phyloP scores from a whole-genome alignment of 2,329 filamentous ascomycete species.

The Cladosporium velox region DNA sequence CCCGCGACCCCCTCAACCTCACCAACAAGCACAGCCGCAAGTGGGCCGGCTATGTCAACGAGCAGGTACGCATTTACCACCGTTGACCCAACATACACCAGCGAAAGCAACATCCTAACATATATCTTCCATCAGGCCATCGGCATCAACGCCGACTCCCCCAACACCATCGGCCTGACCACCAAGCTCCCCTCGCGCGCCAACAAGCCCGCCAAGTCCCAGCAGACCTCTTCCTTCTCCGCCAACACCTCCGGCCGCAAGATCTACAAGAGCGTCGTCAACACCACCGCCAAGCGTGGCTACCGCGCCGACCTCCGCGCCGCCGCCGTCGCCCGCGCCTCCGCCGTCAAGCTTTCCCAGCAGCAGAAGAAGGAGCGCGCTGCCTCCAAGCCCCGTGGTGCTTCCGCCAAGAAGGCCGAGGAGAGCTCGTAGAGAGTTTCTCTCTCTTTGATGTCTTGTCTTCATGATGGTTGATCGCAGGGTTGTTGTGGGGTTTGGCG shows the following conservation, averaged over 20 bases:
- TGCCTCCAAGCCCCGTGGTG: constrained; percentile 50
- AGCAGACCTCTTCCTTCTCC: constrained; percentile 68
- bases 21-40: constrained; percentile 89
- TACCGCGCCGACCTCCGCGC: constrained; percentile 65
- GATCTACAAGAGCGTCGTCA: constrained; percentile 87
- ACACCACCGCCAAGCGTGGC: constrained; percentile 75
- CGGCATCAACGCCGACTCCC: constrained; percentile 70
- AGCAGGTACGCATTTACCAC: constrained; percentile 66
- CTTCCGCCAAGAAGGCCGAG: constrained; percentile 35
- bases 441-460: constrained; percentile 9
- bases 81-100: not conserved
- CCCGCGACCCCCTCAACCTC: constrained; percentile 91
- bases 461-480: constrained; percentile 8
- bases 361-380: constrained; percentile 78
- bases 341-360: constrained; percentile 73
- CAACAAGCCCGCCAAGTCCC: constrained; percentile 71
- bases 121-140: constrained; percentile 63
- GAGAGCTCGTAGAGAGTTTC: constrained; percentile 26
- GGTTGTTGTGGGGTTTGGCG: constrained; percentile 16
- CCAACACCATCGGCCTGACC: constrained; percentile 77
- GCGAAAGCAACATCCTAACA: constrained; percentile 19
- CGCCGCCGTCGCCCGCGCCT: constrained; percentile 79
- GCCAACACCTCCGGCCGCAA: constrained; percentile 76
- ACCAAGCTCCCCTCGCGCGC: constrained; percentile 77
- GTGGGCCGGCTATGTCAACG: constrained; percentile 91